Percentiles rank a stretch among this genome's conserved stretches.
Conservation (phyloP, 208 protist genomes). For the Lotmaria passim region DNA sequence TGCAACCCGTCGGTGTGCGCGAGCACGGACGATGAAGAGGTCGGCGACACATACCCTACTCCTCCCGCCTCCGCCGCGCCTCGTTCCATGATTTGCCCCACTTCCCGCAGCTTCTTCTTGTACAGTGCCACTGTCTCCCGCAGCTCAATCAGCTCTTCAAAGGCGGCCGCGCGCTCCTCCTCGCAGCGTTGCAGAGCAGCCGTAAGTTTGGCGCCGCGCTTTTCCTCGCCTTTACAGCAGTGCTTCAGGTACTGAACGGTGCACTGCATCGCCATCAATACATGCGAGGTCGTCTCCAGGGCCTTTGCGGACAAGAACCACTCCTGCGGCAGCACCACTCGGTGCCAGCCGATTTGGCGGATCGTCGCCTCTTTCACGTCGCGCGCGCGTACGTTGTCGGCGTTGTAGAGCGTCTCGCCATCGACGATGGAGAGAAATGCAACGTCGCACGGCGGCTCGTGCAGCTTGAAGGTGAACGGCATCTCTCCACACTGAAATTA, state of each 20-base stretch:
- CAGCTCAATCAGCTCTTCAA: constrained; percentile 72
- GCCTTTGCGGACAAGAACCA: constrained; percentile 68
- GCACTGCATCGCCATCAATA: constrained; percentile 73
- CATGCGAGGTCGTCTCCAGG: constrained; percentile 33
- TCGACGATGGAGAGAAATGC: constrained; percentile 75
- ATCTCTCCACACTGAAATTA: constrained; percentile 22
- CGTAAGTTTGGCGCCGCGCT: constrained; percentile 11
- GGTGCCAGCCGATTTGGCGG: constrained; percentile 72
- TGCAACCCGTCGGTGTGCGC: constrained; percentile 1
- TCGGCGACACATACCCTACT: not conserved
- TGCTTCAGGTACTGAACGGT: constrained; percentile 76
- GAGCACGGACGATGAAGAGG: not conserved
- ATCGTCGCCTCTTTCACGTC: constrained; percentile 67
- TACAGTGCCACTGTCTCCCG: constrained; percentile 51
- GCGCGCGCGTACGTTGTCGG: constrained; percentile 30
- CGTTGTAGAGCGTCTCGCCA: constrained; percentile 64
- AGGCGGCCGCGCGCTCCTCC: constrained; percentile 58
- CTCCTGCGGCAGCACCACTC: constrained; percentile 47
- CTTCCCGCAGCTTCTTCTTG: constrained; percentile 31
- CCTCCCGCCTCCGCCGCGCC: not conserved
- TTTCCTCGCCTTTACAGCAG: constrained; percentile 30
- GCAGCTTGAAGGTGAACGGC: constrained; percentile 66
- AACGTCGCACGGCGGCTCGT: constrained; percentile 66
- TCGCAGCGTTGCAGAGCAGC: constrained; percentile 33
- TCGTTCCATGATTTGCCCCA: not conserved